These are phyloP conservation scores for Chrysosporium keratinophilum DNA, from an alignment of 2,329 filamentous ascomycete species.

Conservation along the genomic window DNA sequence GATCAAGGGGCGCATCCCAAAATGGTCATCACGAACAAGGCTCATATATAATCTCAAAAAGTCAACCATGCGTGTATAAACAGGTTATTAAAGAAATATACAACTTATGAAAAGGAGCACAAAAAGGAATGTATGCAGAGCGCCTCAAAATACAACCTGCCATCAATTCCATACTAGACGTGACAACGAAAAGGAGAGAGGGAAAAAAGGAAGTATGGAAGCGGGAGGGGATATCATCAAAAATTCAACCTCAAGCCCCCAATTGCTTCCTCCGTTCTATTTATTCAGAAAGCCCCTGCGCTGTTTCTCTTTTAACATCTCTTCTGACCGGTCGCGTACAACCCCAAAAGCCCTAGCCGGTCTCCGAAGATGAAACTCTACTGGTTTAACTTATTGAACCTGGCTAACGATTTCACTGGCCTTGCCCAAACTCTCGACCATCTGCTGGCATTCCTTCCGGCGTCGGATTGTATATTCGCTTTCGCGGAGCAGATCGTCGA, in stretches of 20 bases:
- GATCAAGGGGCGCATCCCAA: too few relatives aligned
- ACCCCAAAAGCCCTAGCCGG: background rate
- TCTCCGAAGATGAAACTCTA: background rate
- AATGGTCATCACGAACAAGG: background rate
- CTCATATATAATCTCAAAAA: background rate
- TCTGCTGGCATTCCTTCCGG: constrained; percentile 96
- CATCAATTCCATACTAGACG: constrained; percentile 1
- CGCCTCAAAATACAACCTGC: constrained; percentile 1
- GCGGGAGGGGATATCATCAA: constrained; percentile 7
- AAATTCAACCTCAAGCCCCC: background rate
- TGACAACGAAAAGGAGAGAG: background rate
- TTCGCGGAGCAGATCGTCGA: constrained; percentile 93
- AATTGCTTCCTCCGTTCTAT: constrained; percentile 4
- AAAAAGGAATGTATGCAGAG: background rate
- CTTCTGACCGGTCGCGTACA: background rate
- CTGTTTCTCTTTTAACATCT: background rate
- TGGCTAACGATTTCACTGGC: constrained; percentile 93
- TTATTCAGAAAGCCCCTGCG: background rate
- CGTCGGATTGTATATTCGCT: constrained; percentile 91
- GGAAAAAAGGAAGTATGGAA: background rate
- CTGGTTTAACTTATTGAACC: constrained; percentile 43
- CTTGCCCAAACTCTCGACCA: constrained; percentile 85
- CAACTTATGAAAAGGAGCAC: background rate
- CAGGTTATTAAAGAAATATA: background rate
- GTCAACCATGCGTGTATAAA: background rate